Conservation (phyloP, 345 rosid genomes). For the Populus simonii region DNA sequence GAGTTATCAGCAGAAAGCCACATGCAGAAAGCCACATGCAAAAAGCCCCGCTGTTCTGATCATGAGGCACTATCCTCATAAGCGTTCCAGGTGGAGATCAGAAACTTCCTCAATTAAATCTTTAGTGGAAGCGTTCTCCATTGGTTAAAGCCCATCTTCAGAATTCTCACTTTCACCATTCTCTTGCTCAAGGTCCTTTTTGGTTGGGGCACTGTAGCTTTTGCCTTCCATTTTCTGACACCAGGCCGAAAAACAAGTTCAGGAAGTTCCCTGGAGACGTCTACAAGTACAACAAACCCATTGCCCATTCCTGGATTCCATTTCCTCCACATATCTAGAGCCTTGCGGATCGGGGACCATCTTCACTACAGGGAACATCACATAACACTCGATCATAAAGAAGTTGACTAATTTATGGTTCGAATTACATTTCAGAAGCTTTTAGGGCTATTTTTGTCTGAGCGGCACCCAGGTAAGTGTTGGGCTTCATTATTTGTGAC, state of each 20-base stretch:
- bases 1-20: too few relatives aligned
- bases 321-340: slow-evolving; percentile 97
- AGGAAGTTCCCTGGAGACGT: too few relatives aligned
- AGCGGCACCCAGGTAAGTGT: slow-evolving; percentile 82
- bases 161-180: slow-evolving; percentile 26
- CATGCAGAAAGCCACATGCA: too few relatives aligned
- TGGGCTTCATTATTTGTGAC: slow-evolving; percentile 97
- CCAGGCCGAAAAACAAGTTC: too few relatives aligned
- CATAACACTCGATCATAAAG: slow-evolving; percentile 87
- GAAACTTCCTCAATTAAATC: slow-evolving; percentile 55
- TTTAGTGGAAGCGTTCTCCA: slow-evolving; percentile 28
- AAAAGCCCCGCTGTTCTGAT: slow-evolving; percentile 95
- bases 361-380: slow-evolving; percentile 98
- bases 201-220: slow-evolving; percentile 26
- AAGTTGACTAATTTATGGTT: slow-evolving; percentile 46
- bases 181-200: slow-evolving; percentile 26
- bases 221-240: slow-evolving; percentile 22
- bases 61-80: slow-evolving; percentile 92
- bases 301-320: slow-evolving; percentile 89
- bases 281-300: slow-evolving; percentile 37
- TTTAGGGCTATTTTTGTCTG: slow-evolving; percentile 30
- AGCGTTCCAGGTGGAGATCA: slow-evolving; percentile 72
- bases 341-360: slow-evolving; percentile 89
- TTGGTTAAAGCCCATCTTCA: slow-evolving; percentile 26
- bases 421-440: slow-evolving; percentile 33